phyloP scores from a whole-genome alignment of 2,329 filamentous ascomycete genomes.

The Thielaviopsis musarum region DNA sequence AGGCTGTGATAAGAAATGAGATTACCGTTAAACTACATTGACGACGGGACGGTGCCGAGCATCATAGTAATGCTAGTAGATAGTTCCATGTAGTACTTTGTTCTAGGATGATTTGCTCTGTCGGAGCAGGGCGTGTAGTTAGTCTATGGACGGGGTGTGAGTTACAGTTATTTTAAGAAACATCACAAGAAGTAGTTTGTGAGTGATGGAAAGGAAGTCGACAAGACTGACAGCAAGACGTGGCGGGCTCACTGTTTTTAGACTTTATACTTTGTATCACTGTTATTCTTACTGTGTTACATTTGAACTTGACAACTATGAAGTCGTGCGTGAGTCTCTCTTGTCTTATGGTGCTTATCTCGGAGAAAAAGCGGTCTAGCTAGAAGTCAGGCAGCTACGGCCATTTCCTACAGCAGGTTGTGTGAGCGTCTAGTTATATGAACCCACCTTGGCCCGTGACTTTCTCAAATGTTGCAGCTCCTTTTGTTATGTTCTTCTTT shows the following conservation, averaged over 20 bases:
- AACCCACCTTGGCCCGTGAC: no score
- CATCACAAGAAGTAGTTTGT: conserved; percentile 25
- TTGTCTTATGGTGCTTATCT: no score
- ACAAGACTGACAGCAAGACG: conserved; percentile 23
- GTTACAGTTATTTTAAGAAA: conserved; percentile 19
- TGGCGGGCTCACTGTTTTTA: background rate
- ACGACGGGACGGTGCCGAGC: conserved; percentile 20
- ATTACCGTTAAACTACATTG: conserved; percentile 30
- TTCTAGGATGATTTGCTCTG: conserved; percentile 23
- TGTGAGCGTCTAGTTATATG: no score
- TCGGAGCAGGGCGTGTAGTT: conserved; percentile 19
- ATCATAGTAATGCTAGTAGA: conserved; percentile 21
- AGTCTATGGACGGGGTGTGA: conserved; percentile 17
- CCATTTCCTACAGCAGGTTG: no score
- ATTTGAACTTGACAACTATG: background rate
- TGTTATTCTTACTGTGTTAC: background rate
- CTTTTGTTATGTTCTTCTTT: no score
- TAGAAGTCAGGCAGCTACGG: no score
- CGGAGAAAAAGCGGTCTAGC: no score
- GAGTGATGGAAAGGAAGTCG: conserved; percentile 23
- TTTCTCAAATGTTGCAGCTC: no score
- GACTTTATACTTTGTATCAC: background rate
- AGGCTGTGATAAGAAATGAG: no score
- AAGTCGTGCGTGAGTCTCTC: no score
- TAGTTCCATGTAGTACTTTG: conserved; percentile 24